Conservation (phyloP, 495 filamentous ascomycete genomes). For the Hypoxylon crocopeplum region DNA sequence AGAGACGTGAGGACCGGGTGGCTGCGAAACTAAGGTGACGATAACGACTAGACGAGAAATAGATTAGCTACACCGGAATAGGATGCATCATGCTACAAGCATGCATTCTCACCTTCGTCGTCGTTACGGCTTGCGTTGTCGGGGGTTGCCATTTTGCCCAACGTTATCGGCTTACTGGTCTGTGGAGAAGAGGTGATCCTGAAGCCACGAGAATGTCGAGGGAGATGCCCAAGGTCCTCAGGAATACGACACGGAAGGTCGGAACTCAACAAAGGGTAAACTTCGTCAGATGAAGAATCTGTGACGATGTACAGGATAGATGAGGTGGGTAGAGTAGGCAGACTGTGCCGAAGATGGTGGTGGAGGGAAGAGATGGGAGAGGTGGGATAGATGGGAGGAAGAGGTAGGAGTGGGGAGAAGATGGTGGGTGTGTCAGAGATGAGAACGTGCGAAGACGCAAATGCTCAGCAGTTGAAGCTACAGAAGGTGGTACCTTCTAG, state of each 20-base stretch:
- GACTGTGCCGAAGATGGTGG: slow-evolving; percentile 24
- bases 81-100: not conserved
- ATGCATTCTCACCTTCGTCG: slow-evolving; percentile 13
- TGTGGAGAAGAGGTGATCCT: not conserved
- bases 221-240: slow-evolving; percentile 1
- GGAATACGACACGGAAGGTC: not conserved
- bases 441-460: not conserved
- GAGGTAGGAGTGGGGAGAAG: not conserved
- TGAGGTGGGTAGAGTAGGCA: slow-evolving; percentile 26
- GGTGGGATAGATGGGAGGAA: slow-evolving; percentile 8
- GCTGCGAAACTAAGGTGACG: slow-evolving; percentile 25
- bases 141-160: slow-evolving; percentile 14
- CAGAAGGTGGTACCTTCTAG: too few species aligned
- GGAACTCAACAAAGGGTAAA: not conserved
- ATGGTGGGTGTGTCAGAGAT: slow-evolving; percentile 14
- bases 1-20: not conserved
- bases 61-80: slow-evolving; percentile 1
- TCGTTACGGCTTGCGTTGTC: not conserved
- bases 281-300: slow-evolving; percentile 9
- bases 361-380: slow-evolving; percentile 13
- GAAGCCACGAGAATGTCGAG: slow-evolving; percentile 13
- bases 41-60: slow-evolving; percentile 18
- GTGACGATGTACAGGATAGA: slow-evolving; percentile 4
- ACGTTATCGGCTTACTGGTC: not conserved
- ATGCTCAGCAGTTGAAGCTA: not conserved